Evolutionary conservation across 345 rosid genomes (phyloP), one percentile per base, ranked within the genome.

Genomic region (Lenwebbia sp.): DNA sequence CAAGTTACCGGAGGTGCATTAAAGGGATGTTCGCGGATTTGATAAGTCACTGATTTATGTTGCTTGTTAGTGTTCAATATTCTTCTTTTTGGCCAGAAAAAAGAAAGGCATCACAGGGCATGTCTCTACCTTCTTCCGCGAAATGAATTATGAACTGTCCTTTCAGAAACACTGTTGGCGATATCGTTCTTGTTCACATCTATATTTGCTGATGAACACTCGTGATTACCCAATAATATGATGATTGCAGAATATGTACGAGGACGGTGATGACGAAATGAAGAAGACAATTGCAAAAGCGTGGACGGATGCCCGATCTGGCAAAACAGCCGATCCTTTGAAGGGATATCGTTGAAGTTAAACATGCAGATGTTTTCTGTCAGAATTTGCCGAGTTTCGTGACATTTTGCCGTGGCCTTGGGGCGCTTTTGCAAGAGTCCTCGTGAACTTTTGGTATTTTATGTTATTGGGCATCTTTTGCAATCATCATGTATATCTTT

Each of bases 301-400:
- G 47, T 96, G 99, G 99, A 95, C 97, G 1, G 99, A 97, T 92
- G 98, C 99, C 33, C 93, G 99, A 90, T 93, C 99, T 21, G 99
- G 99, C 83, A 96, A 95, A 86, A 60, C 95, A 28, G 93, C 93
- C 8, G 98, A 96, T 86, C 90, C 98, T 19, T 57, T 95, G 28
- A 93, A 92, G 85, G 96, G 97, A 2, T 88, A 74, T 62, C 92
- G 82, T 9, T 93, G 87, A 91, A 75, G 40, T 37, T 19, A 33
- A 70, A 19, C 47, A 70, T 3, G 4, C 25, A 2, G 19, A 19
- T 9, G 47, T 70, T 70, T 37, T 70, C 44, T 70, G 78, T 70
- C 47, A 3, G 37, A 37, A 37, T 70, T 70, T 37, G 7, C 25
- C 21, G 23, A 19, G 14, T 9, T 37, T 10, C 8, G 13, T 19